These are phyloP conservation scores for Paxillus rubicundulus DNA, from an alignment of 768 basidiomycete species.

Conservation along the genomic window DNA sequence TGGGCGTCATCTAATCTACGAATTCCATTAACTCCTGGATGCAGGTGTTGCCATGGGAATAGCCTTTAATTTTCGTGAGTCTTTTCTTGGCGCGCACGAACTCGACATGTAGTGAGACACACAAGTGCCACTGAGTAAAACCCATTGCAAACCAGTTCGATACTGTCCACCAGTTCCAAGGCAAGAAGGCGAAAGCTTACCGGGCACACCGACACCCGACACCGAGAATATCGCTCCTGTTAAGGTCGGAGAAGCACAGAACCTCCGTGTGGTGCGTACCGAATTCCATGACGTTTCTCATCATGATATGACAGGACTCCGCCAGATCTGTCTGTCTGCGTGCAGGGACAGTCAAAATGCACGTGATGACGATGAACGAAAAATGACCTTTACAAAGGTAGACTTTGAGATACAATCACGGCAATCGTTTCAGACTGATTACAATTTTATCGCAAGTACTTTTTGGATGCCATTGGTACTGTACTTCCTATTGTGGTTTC, in stretches of 20 bases:
- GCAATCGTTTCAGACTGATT: background rate
- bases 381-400: conserved; percentile 27
- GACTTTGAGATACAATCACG: background rate
- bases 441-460: conserved; percentile 12
- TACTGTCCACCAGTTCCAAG: background rate
- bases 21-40: background rate
- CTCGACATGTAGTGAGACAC: background rate
- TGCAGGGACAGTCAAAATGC: conserved; percentile 26
- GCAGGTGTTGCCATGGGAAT: conserved; percentile 10
- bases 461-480: conserved; percentile 10
- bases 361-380: conserved; percentile 17
- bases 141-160: background rate
- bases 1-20: background rate
- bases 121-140: conserved; percentile 12
- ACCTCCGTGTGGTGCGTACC: conserved; percentile 17
- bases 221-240: background rate
- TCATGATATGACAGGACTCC: background rate
- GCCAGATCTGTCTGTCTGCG: conserved; percentile 26
- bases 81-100: background rate
- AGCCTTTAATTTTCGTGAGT: conserved; percentile 11
- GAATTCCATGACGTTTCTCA: background rate
- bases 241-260: conserved; percentile 8
- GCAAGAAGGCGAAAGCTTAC: conserved; percentile 7
- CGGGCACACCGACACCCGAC: conserved; percentile 4
- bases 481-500: background rate